A percentile compares a stretch with the other conserved stretches of the same genome.
Conservation (phyloP, 495 filamentous ascomycete genomes). For the Aspergillus steynii region DNA sequence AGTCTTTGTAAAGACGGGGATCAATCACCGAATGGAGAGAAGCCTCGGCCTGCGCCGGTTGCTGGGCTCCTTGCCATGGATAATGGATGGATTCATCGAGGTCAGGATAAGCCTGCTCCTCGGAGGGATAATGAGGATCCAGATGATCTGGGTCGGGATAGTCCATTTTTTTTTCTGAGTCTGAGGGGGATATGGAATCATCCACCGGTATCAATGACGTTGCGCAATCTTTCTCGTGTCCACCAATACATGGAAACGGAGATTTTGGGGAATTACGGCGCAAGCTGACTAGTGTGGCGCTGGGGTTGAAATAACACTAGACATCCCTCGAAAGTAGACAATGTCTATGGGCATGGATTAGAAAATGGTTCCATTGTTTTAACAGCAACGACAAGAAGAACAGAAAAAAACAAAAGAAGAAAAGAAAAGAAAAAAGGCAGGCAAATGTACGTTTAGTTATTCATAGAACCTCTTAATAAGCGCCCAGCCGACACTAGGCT, state of each 20-base stretch:
- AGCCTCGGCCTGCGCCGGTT: slow-evolving; percentile 13
- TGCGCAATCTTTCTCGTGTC: background rate
- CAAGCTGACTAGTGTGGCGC: background rate
- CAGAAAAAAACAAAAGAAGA: background rate
- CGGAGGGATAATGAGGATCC: slow-evolving; percentile 16
- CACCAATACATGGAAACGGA: slow-evolving; percentile 22
- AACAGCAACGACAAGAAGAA: background rate
- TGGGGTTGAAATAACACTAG: background rate
- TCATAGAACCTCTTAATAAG: slow-evolving; percentile 6
- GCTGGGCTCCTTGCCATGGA: slow-evolving; percentile 34
- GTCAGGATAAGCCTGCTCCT: slow-evolving; percentile 37
- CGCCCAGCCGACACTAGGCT: slow-evolving; percentile 5
- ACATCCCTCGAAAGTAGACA: background rate
- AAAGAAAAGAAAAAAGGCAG: background rate
- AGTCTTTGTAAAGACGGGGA: slow-evolving; percentile 40
- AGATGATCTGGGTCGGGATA: slow-evolving; percentile 22
- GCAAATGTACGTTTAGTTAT: slow-evolving; percentile 5
- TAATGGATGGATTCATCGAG: slow-evolving; percentile 40
- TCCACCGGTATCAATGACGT: slow-evolving; percentile 3
- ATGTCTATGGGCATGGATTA: background rate
- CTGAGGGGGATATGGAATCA: background rate
- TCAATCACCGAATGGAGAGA: slow-evolving; percentile 37
- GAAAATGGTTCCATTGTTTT: background rate
- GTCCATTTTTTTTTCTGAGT: slow-evolving; percentile 21
- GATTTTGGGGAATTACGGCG: background rate